Evolutionary conservation across 2,329 filamentous ascomycete species (phyloP), one percentile per base, ranked within the genome.

Genomic region (Aspergillus proliferans): DNA sequence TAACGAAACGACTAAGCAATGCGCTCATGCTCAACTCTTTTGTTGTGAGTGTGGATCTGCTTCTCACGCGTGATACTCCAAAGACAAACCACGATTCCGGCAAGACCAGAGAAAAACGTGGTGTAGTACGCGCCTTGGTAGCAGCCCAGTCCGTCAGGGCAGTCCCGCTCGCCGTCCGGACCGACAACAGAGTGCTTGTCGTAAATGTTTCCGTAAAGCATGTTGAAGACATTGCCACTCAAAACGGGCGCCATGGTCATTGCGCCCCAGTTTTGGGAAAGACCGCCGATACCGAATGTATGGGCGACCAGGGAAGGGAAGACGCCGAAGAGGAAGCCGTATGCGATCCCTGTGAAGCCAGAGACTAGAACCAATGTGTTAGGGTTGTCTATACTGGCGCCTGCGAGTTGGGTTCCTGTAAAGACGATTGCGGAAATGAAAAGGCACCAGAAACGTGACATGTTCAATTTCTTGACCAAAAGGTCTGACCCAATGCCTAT

Each of bases 261-360:
- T 59, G 87, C 86, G 12, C 93, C 93, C 92, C 93, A 98, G 63
- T 97, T 98, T 64, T 95, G 88, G 48, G 86, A 90, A 43, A 98
- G 76, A 1, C 91, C 92, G 52, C 85, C 80, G 22, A 96, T 86
- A 6, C 93, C 93, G 66, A 98, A 98, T 0, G 86, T 85, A 65
- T 97, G 91, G 6, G 91, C 89, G 8, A 88, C 81, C 15, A 97
- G 83, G 10, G 90, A 91, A 0, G 93, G 93, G 68, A 88, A 95
- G 18, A 95, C 91, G 30, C 93, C 93, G 58, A 97, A 97, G 0
- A 97, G 77, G 56, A 95, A 88, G 2, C 93, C 93, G 66, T 98
- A 98, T 1, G 84, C 91, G 1, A 97, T 75, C 0, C 93, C 93
- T 0, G 87, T 95, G 19, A 95, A 78, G 0, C 84, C 81, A 0